Conservation (phyloP, 257 asterid species). For the Gardenia jasminoides region DNA sequence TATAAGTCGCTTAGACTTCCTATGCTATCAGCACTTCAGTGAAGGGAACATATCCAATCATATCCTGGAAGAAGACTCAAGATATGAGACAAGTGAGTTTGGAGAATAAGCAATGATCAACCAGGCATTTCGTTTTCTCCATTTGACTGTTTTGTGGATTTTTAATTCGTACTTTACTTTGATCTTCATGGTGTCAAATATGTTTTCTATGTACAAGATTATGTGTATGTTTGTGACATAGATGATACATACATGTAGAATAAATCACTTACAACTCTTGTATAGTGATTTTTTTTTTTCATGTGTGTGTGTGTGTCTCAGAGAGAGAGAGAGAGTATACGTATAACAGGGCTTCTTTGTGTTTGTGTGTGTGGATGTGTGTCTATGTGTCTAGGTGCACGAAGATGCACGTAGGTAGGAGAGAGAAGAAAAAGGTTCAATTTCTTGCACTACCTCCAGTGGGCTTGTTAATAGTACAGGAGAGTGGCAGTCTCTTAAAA, state of each 20-base stretch:
- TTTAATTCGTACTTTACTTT: not conserved
- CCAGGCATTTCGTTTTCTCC: not conserved
- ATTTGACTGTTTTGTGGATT: not conserved
- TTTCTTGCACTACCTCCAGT: no score
- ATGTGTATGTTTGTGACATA: not conserved
- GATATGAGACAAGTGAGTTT: not conserved
- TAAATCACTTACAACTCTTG: no score
- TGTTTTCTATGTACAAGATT: not conserved
- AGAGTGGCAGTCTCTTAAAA: no score
- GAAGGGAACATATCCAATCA: not conserved
- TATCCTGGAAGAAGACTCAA: not conserved
- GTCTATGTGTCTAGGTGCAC: no score
- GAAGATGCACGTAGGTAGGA: no score
- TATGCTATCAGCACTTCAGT: not conserved
- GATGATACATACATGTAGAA: not conserved
- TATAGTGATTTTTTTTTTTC: no score
- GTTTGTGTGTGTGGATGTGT: no score
- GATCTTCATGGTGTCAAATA: not conserved
- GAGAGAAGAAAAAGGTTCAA: no score
- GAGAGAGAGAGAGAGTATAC: no score
- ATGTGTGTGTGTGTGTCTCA: no score
- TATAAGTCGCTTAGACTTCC: not conserved
- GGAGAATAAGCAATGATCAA: not conserved
- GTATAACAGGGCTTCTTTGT: no score
- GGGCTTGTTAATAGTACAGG: no score